A percentile compares a stretch with the other conserved stretches of the same genome.
phyloP scores from a whole-genome alignment of 306 rosid genomes.

The Acacia acuminata region DNA sequence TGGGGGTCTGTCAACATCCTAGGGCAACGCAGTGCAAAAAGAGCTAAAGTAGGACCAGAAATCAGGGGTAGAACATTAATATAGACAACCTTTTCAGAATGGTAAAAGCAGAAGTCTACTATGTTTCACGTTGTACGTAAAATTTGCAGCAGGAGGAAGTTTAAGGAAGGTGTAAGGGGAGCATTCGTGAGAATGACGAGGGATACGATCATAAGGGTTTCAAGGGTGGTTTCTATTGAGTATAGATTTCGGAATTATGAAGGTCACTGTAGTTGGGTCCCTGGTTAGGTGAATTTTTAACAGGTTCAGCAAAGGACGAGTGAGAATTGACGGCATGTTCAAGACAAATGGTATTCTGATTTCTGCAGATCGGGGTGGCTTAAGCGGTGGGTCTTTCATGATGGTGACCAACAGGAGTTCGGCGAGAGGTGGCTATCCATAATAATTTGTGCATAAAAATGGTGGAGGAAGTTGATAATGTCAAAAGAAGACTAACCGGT shows the following conservation, averaged over 20 bases:
- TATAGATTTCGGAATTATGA: not conserved
- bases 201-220: not conserved
- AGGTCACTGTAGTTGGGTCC: not conserved
- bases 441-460: not conserved
- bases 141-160: not conserved
- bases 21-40: constrained; percentile 48
- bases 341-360: not conserved
- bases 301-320: not conserved
- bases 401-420: not conserved
- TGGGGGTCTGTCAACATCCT: constrained; percentile 30
- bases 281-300: not conserved
- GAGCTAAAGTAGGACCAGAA: constrained; percentile 50
- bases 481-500: not conserved
- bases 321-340: not conserved
- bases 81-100: not conserved
- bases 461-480: not conserved
- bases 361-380: not conserved
- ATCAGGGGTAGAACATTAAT: constrained; percentile 32
- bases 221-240: not conserved
- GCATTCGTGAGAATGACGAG: not conserved
- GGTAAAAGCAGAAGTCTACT: not conserved
- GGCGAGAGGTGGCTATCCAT: not conserved
- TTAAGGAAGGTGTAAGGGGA: not conserved
- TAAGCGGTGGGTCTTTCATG: not conserved
- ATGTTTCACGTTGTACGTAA: not conserved